phyloP scores from a whole-genome alignment of 2,329 filamentous ascomycete genomes.

The Clathrospora elynae region DNA sequence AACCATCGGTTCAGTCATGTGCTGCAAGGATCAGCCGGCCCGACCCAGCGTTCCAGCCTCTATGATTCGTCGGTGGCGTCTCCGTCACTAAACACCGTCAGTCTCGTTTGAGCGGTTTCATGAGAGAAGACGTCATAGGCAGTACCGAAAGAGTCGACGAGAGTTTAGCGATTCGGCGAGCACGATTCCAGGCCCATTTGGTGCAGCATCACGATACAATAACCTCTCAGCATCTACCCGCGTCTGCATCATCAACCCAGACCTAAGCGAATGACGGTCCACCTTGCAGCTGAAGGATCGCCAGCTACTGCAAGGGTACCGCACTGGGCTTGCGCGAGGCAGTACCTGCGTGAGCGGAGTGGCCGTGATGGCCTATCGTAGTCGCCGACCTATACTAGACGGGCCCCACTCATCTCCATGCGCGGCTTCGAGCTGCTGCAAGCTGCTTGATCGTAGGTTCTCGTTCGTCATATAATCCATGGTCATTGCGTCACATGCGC shows the following conservation, averaged over 20 bases:
- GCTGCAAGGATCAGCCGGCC: no score
- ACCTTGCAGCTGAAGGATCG: slow-evolving; percentile 3
- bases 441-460: slow-evolving; percentile 5
- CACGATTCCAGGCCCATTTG: slow-evolving; percentile 1
- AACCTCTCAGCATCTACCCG: slow-evolving; percentile 13
- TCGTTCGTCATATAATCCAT: not conserved
- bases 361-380: slow-evolving; percentile 2
- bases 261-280: slow-evolving; percentile 1
- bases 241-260: slow-evolving; percentile 6
- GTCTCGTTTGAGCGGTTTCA: no score
- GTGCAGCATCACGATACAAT: slow-evolving; percentile 11
- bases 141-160: no score
- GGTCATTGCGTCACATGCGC: slow-evolving; percentile 7
- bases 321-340: not conserved
- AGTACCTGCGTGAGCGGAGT: slow-evolving; percentile 5
- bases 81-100: no score
- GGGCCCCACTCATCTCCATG: slow-evolving; percentile 1
- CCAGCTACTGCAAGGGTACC: not conserved
- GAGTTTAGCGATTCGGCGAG: slow-evolving; percentile 2
- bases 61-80: no score
- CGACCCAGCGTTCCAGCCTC: no score
- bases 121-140: no score
- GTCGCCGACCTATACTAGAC: slow-evolving; percentile 11
- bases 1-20: no score
- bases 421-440: slow-evolving; percentile 5